Evolutionary conservation across 371 early-diverging fungal genomes (phyloP), one percentile per base, ranked within the genome.

Genomic region (Zopfochytrium polystomum): DNA sequence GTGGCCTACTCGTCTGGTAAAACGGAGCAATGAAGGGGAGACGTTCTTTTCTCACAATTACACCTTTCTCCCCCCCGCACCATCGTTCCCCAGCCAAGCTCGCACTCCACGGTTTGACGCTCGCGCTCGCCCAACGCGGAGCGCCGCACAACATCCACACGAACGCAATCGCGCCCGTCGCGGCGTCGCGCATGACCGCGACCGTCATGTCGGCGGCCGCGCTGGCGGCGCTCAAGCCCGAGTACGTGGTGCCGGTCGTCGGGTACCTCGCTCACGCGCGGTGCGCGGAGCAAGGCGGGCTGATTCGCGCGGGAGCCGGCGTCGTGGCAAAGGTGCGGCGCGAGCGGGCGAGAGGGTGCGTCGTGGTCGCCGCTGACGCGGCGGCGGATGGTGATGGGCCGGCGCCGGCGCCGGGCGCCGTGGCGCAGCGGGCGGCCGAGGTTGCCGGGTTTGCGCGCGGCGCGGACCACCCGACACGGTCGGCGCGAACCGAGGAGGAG

Each of bases 151-250:
- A 93, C 71, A 90, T 95, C 45, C 81, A 83, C 62, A 73, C 75
- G 74, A 97, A 97, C 78, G 88, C 89, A 47, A 92, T 97, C 76
- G 97, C 96, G 9, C 97, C 98, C 53, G 85, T 94, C 75, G 97
- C 97, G 52, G 97, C 93, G 23, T 93, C 95, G 27, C 83, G 92
- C 65, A 93, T 97, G 92, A 95, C 95, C n/a, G 96, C 91, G 68
- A 90, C 93, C 46, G 83, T 95, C 55, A 81, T 97, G 84, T 96
- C 96, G 31, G 88, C 90, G 30, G 96, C 93, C 45, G 80, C 96
- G 55, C 83, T 96, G 52, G 87, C 83, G 6, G 81, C 88, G 15
- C 83, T 96, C 44, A 95, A 94, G 79, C 97, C 98, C 60, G 96
- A 96, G 67, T 93, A 85, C 73, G 88, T 95, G 35, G 87, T 92